Conservation (phyloP, 2,329 filamentous ascomycete species). For the Penicillium sp. region DNA sequence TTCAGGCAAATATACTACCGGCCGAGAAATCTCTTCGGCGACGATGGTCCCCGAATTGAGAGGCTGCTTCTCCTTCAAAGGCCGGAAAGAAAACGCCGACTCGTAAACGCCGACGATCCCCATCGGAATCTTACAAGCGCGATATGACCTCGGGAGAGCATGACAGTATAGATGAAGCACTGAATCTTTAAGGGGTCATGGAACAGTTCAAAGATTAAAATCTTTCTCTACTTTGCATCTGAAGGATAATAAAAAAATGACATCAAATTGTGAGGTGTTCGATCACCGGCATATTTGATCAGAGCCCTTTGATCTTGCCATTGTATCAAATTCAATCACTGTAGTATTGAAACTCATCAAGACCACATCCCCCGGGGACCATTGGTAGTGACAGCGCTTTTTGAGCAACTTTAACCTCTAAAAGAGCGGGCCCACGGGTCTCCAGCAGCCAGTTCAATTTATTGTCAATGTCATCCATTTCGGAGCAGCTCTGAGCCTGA, state of each 20-base stretch:
- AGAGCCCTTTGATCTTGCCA: no score
- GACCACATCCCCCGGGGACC: not conserved
- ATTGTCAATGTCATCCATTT: not conserved
- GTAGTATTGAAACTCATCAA: constrained; percentile 5
- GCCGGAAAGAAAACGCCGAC: not conserved
- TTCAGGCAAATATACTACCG: not conserved
- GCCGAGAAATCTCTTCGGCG: not conserved
- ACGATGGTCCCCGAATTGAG: not conserved
- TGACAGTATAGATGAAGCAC: no score
- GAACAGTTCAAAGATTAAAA: no score
- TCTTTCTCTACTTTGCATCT: no score
- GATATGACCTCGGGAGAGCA: no score
- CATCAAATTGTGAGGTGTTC: no score
- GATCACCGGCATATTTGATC: no score
- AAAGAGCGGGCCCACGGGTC: not conserved
- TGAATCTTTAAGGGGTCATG: no score
- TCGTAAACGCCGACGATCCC: not conserved
- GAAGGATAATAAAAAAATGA: no score
- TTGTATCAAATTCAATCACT: not conserved
- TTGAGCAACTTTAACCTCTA: constrained; percentile 1
- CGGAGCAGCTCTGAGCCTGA: constrained; percentile 2
- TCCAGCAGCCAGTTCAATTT: constrained; percentile 1
- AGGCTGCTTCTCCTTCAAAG: not conserved
- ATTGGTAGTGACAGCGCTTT: constrained; percentile 2
- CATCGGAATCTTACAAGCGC: not conserved